Base-by-base conservation (phyloP, 2,329 filamentous ascomycete genomes). In the Neonectria punicea region DNA sequence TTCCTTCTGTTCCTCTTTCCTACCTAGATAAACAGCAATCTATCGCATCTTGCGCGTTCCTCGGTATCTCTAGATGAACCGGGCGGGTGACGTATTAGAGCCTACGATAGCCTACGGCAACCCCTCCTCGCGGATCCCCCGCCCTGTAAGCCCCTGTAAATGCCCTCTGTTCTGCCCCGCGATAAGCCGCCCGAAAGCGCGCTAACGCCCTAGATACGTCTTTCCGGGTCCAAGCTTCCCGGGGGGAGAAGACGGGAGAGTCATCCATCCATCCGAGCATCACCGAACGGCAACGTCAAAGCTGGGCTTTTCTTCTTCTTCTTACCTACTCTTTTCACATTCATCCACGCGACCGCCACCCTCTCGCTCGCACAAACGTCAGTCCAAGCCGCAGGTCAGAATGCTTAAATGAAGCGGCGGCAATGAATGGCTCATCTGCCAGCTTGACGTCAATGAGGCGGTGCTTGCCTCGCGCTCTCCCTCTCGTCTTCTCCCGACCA, bases 361-460 rank as follows among this genome's bases (percentile, higher is more conserved):
- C 43, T 18, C n/a, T 30, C n/a, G 18, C 30, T 34, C 41, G 8
- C 11, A 34, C 36, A 53, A 28, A 22, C 16, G 25, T 25, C 25
- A 30, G 11, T 39, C 56, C 58, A 22, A 22, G 25, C 25, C 25
- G 25, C 16, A 18, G 39, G 36, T 18, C 54, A 58, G 53, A 49
- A 65, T 58, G 63, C 41, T 53, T 51, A 64, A 64, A 54, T 64
- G 50, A 64, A 39, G 36, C 22, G 41, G 69, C 70, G 36, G 63
- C 61, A 54, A 75, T 75, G 73, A 75, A 67, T 67, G 41, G 61
- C 54, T 58, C 61, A 34, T 65, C 56, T 39, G 46, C 72, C 49
- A 66, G 70, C 36, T 39, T 39, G 36, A n/a, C 36, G 68, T 69
- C 60, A 67, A 67, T 73, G 62, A 65, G 70, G 71, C 67, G 46